These are phyloP conservation scores for Saturnispora silvae DNA, from an alignment of 805 yeast genomes.

Conservation along the genomic window DNA sequence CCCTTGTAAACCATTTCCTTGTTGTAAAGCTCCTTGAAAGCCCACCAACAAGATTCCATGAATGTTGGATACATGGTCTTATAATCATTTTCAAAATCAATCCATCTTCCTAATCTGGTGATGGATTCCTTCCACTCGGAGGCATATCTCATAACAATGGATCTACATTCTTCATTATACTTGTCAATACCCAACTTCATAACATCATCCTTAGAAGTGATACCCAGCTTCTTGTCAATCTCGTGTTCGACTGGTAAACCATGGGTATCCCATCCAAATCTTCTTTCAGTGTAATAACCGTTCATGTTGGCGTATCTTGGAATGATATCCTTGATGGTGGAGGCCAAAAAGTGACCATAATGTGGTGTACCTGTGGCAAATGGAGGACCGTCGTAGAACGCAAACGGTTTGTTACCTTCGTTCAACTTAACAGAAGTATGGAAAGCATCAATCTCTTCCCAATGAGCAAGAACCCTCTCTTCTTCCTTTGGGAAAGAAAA, in stretches of 20 bases:
- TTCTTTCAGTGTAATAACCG: conserved; percentile 90
- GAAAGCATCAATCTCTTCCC: conserved; percentile 95
- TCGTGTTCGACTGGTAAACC: conserved; percentile 98
- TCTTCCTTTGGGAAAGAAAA: conserved; percentile 86
- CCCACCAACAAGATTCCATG: conserved; percentile 99
- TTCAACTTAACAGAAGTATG: conserved; percentile 74
- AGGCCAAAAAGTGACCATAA: conserved; percentile 94
- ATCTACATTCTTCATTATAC: conserved; percentile 89
- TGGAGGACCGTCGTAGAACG: conserved; percentile 98
- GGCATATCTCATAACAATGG: conserved; percentile 96
- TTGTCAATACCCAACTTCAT: conserved; percentile 88
- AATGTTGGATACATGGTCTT: conserved; percentile 91
- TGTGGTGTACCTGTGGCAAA: conserved; percentile 99
- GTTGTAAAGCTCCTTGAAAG: conserved; percentile 75
- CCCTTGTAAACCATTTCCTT: conserved; percentile 92
- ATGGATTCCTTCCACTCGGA: conserved; percentile 90
- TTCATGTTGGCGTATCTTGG: conserved; percentile 98
- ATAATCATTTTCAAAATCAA: conserved; percentile 96
- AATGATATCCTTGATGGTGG: conserved; percentile 93
- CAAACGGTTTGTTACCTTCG: conserved; percentile 75
- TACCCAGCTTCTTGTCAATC: conserved; percentile 93
- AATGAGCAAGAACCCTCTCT: conserved; percentile 63
- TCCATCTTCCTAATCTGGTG: conserved; percentile 97
- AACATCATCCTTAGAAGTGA: conserved; percentile 89
- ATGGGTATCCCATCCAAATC: conserved; percentile 99